phyloP scores from a whole-genome alignment of 306 rosid species.

The Luffa aegyptiaca region DNA sequence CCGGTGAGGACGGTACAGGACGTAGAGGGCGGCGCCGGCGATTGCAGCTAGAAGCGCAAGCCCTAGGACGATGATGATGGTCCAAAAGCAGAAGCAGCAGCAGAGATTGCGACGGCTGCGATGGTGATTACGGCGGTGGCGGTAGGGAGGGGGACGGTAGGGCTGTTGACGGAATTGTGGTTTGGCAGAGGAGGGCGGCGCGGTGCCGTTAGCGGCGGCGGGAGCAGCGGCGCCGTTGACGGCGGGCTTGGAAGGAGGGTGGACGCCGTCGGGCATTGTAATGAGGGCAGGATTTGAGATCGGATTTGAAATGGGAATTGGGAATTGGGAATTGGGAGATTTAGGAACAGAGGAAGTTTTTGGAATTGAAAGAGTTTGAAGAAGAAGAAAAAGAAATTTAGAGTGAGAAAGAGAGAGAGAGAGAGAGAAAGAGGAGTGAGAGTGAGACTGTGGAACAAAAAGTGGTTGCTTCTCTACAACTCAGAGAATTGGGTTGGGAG shows the following conservation, averaged over 20 bases:
- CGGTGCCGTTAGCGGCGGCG: slow-evolving; percentile 20
- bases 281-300: background rate
- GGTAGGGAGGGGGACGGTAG: slow-evolving; percentile 54
- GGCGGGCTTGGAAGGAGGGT: background rate
- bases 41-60: slow-evolving; percentile 56
- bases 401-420: slow-evolving; percentile 9
- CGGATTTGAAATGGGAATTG: background rate
- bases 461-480: slow-evolving; percentile 21
- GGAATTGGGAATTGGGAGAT: background rate
- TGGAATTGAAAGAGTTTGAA: background rate
- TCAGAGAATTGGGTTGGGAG: background rate
- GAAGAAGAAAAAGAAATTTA: background rate
- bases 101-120: slow-evolving; percentile 56
- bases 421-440: slow-evolving; percentile 17
- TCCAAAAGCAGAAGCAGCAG: slow-evolving; percentile 97
- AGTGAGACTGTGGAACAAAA: slow-evolving; percentile 9
- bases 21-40: slow-evolving; percentile 64
- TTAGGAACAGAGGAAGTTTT: background rate
- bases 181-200: slow-evolving; percentile 11
- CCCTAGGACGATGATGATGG: slow-evolving; percentile 40
- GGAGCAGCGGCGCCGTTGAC: slow-evolving; percentile 2
- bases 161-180: slow-evolving; percentile 43
- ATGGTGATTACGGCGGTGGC: slow-evolving; percentile 35
- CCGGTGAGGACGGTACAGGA: slow-evolving; percentile 80
- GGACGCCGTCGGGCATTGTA: background rate